These are phyloP conservation scores for Globisporangium echinulatum DNA, from an alignment of 352 stramenopile genomes.

Conservation along the genomic window DNA sequence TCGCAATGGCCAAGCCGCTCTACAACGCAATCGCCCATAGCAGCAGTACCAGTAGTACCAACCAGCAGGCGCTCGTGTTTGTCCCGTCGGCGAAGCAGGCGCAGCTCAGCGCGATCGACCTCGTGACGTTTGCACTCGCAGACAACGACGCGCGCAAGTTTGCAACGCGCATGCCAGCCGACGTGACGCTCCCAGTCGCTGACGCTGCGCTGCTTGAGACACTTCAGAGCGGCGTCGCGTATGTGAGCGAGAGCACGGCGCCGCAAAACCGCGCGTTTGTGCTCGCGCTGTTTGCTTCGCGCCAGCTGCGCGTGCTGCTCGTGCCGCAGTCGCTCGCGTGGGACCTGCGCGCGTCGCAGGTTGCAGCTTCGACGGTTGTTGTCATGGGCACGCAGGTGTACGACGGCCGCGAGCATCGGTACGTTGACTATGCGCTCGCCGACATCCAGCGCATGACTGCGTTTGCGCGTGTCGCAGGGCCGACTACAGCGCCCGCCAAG, in stretches of 20 bases:
- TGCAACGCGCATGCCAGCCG: conserved; percentile 24
- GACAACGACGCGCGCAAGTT: conserved; percentile 78
- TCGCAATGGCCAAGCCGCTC: conserved; percentile 98
- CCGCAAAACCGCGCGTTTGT: conserved; percentile 89
- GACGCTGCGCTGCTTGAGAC: conserved; percentile 94
- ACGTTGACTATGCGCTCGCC: conserved; percentile 96
- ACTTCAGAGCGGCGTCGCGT: conserved; percentile 92
- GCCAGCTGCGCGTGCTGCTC: conserved; percentile 91
- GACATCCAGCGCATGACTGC: conserved; percentile 99
- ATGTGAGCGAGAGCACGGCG: conserved; percentile 93
- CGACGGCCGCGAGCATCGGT: conserved; percentile 93
- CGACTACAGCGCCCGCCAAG: conserved; percentile 75
- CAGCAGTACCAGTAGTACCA: conserved; percentile 24
- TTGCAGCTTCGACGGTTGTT: conserved; percentile 90
- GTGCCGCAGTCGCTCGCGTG: conserved; percentile 93
- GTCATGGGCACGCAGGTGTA: conserved; percentile 98
- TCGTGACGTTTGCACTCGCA: conserved; percentile 95
- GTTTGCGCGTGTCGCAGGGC: conserved; percentile 41
- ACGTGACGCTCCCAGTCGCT: conserved; percentile 46
- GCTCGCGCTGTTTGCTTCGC: conserved; percentile 80
- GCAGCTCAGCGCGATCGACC: conserved; percentile 97
- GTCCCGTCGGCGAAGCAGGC: conserved; percentile 97
- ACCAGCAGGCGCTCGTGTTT: conserved; percentile 92
- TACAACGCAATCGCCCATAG: conserved; percentile 91
- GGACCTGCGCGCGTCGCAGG: conserved; percentile 67